Conservation (phyloP, 2,329 filamentous ascomycete species). For the Aspergillus pseudoterreus region DNA sequence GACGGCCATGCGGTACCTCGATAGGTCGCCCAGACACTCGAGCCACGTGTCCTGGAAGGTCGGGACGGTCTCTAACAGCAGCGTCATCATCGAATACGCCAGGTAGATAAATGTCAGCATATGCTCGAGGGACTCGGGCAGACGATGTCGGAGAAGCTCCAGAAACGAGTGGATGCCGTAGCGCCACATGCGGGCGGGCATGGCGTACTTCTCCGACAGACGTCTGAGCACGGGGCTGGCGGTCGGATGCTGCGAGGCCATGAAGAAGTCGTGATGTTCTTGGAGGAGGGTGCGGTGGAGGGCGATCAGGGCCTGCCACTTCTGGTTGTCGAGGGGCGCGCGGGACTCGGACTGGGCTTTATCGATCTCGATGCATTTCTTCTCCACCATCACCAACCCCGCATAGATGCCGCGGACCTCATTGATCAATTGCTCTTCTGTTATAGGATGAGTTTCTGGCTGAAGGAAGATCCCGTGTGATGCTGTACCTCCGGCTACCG, state of each 20-base stretch:
- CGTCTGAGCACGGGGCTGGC: conserved; percentile 64
- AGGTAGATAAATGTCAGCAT: conserved; percentile 90
- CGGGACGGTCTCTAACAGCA: conserved; percentile 81
- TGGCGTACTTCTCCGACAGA: conserved; percentile 76
- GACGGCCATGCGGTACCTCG: conserved; percentile 84
- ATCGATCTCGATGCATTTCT: conserved; percentile 81
- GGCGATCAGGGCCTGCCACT: conserved; percentile 81
- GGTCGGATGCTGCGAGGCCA: conserved; percentile 81
- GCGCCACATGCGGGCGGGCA: conserved; percentile 93
- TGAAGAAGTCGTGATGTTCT: conserved; percentile 81
- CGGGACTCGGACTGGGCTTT: conserved; percentile 55
- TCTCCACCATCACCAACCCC: conserved; percentile 80
- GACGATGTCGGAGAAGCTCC: conserved; percentile 67
- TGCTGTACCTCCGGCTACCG: conserved; percentile 23
- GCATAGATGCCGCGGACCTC: conserved; percentile 67
- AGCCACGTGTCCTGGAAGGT: conserved; percentile 87
- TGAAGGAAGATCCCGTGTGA: conserved; percentile 47
- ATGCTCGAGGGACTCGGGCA: conserved; percentile 76
- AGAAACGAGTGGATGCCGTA: conserved; percentile 86
- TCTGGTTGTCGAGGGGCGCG: conserved; percentile 56
- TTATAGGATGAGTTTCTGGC: conserved; percentile 65
- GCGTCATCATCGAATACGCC: conserved; percentile 83
- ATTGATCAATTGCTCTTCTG: conserved; percentile 71
- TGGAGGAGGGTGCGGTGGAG: conserved; percentile 76
- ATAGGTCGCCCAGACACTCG: conserved; percentile 84